Base-by-base conservation (phyloP, 495 filamentous ascomycete species). In the Aspergillus taichungensis region DNA sequence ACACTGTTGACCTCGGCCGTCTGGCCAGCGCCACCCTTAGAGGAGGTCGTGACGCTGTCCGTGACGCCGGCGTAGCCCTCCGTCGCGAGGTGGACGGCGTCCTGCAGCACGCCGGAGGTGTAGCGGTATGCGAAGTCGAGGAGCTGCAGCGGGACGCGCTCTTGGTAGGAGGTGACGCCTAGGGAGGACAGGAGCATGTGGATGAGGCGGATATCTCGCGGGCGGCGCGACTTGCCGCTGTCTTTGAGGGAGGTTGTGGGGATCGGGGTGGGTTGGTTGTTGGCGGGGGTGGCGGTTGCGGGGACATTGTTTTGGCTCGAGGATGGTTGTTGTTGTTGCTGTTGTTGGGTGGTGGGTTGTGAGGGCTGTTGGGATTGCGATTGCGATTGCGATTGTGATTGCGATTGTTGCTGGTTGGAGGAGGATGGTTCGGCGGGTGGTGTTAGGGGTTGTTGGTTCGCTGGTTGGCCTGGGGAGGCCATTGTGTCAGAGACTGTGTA, bases 51-150 rank as follows among this genome's bases (percentile, higher is more conserved):
- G 75, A 5, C 73, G 71, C 60, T 77, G 4, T 24, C 62, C 38
- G 54, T 60, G 9, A 60, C 56, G 6, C 61, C 66, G 12, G 68
- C 71, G 36, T 77, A 77, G 5, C 73, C 72, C 60, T 77, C 73
- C 18, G 72, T 66, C 18, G 72, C 65, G 39, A 79, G 69, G 41
- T 78, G 71, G 44, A 77, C 61, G 10, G 72, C 60, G 43, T 75
- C 71, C 47, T 74, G 71, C 10, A 73, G 64, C 0, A 73, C 65
- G 34, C 66, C 66, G 32, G 71, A 69, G 6, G 77, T 78, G 64
- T 81, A 84, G 36, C 91, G 85, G 77, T 98, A 98, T 13, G 92
- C 90, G 62, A 97, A 95, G 65, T 98, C 92, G 60, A 98, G 80
- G 34, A 98, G 84, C 52, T 95, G 86, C 3, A 96, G 78, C 0